These are phyloP conservation scores for Aspergillus thermomutatus DNA, from an alignment of 2,329 filamentous ascomycete species.

Conservation along the genomic window DNA sequence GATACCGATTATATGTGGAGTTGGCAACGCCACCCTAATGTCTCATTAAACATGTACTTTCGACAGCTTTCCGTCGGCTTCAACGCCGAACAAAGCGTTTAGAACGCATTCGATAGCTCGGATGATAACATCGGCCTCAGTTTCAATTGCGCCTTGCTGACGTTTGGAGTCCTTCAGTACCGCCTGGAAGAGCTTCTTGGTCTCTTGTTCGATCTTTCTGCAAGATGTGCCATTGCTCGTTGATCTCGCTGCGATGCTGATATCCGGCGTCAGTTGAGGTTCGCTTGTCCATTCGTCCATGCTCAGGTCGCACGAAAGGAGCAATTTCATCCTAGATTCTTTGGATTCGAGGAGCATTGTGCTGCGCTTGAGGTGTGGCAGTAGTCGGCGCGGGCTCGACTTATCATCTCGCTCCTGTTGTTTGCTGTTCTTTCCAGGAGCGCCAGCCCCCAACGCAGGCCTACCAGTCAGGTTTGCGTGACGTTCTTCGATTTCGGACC, in stretches of 20 bases:
- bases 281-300: constrained; percentile 42
- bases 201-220: constrained; percentile 35
- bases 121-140: constrained; percentile 29
- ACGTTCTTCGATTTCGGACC: constrained; percentile 32
- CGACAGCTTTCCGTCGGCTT: not conserved
- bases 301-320: constrained; percentile 33
- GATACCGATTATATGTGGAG: not conserved
- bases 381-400: constrained; percentile 25
- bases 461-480: constrained; percentile 14
- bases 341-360: constrained; percentile 31
- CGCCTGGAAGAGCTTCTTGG: constrained; percentile 37
- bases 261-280: constrained; percentile 34
- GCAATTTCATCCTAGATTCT: constrained; percentile 15
- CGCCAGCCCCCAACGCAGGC: not conserved
- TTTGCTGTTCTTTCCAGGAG: not conserved
- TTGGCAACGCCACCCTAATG: not conserved
- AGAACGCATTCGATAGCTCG: constrained; percentile 35
- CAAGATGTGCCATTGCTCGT: constrained; percentile 8
- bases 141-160: constrained; percentile 9
- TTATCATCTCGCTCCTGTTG: not conserved
- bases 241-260: constrained; percentile 28
- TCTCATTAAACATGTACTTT: not conserved
- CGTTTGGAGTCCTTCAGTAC: constrained; percentile 24
- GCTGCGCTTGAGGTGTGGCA: constrained; percentile 37
- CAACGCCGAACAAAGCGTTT: constrained; percentile 27